phyloP scores from a whole-genome alignment of 1,284 basidiomycete genomes.

The Ceratobasidium sp. region DNA sequence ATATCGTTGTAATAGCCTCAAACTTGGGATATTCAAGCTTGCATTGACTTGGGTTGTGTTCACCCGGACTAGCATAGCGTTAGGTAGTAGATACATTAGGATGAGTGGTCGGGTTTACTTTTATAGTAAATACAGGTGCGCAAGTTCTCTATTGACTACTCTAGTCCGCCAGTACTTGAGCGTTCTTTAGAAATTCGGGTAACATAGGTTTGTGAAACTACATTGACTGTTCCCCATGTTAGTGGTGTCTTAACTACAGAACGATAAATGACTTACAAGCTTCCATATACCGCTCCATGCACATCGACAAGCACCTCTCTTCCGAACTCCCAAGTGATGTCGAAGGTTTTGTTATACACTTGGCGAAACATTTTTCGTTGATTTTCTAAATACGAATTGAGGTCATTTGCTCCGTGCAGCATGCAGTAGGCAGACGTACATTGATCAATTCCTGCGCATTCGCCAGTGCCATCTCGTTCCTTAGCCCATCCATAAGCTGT shows the following conservation, averaged over 20 bases:
- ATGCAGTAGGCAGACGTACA: conserved; percentile 58
- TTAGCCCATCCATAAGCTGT: conserved; percentile 75
- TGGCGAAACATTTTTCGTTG: conserved; percentile 80
- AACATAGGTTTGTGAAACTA: conserved; percentile 37
- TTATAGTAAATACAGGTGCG: background rate
- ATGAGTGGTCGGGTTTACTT: conserved; percentile 24
- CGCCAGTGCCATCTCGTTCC: conserved; percentile 75
- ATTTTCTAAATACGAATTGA: conserved; percentile 46
- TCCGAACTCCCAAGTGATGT: conserved; percentile 76
- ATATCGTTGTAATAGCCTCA: conserved; percentile 17
- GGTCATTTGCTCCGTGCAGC: background rate
- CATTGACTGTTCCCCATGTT: conserved; percentile 17
- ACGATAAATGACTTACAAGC: conserved; percentile 71
- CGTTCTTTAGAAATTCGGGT: conserved; percentile 35
- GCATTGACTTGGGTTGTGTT: background rate
- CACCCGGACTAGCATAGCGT: background rate
- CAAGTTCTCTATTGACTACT: background rate
- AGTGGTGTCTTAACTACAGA: background rate
- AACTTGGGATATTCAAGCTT: background rate
- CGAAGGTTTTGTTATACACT: conserved; percentile 83
- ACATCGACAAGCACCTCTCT: conserved; percentile 81
- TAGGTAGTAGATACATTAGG: conserved; percentile 20
- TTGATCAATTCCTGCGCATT: conserved; percentile 87
- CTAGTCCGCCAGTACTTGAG: conserved; percentile 16
- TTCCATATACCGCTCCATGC: conserved; percentile 85